Percentiles rank a stretch among this genome's conserved stretches.
phyloP scores from a whole-genome alignment of 2,329 filamentous ascomycete species.

The Claviceps sp. region DNA sequence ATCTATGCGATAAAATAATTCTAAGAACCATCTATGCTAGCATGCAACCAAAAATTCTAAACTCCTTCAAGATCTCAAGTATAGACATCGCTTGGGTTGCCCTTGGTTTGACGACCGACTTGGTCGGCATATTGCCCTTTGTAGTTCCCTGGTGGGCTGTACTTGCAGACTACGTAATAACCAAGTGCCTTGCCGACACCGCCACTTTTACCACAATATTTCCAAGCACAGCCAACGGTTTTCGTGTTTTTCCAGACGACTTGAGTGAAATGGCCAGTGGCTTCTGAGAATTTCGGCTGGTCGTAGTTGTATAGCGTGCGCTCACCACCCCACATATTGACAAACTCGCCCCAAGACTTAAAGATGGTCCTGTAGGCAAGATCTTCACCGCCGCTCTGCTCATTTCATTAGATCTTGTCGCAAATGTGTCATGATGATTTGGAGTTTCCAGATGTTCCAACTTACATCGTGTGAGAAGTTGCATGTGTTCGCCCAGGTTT shows the following conservation, averaged over 20 bases:
- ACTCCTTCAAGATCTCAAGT: too few relatives aligned
- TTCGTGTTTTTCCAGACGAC: not conserved
- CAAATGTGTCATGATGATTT: too few relatives aligned
- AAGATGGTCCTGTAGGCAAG: not conserved
- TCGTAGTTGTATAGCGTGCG: not conserved
- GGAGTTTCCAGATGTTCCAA: not conserved
- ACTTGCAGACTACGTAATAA: slow-evolving; percentile 2
- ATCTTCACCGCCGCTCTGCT: not conserved
- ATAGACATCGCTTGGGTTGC: not conserved
- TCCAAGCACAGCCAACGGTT: not conserved
- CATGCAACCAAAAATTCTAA: too few relatives aligned
- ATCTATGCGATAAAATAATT: too few relatives aligned
- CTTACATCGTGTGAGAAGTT: not conserved
- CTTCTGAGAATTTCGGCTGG: not conserved
- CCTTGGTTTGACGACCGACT: not conserved
- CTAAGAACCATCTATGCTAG: too few relatives aligned
- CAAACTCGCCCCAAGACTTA: not conserved
- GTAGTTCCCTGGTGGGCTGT: slow-evolving; percentile 1
- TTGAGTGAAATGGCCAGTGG: slow-evolving; percentile 2
- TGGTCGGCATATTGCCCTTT: not conserved
- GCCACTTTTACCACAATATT: not conserved
- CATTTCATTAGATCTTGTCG: not conserved
- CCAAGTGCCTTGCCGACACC: not conserved
- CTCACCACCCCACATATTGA: slow-evolving; percentile 3
- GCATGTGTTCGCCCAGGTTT: slow-evolving; percentile 1